Evolutionary conservation across 1,139 yeast species (phyloP).

Genomic region (Arxiozyma heterogenica): DNA sequence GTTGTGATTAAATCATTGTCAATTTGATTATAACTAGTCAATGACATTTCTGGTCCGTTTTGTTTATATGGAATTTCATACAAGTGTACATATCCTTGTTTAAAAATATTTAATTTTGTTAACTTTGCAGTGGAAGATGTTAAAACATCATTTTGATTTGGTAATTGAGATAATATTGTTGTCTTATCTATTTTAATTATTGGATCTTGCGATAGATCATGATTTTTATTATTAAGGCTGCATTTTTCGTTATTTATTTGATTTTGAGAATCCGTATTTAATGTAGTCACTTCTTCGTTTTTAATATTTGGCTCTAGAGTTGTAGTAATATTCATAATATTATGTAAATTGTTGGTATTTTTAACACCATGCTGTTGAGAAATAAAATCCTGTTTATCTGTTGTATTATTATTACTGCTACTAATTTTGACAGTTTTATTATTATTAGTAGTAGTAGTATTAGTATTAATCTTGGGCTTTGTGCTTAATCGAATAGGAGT

Average conservation of each 20-base stretch:
- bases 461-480: not conserved
- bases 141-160: not conserved
- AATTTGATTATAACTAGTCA: conserved; percentile 18
- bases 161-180: not conserved
- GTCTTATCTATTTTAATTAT: not conserved
- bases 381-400: no score
- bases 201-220: not conserved
- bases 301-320: not conserved
- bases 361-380: not conserved
- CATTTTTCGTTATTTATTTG: not conserved
- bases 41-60: conserved; percentile 22
- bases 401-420: not conserved
- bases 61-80: conserved; percentile 21
- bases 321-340: not conserved
- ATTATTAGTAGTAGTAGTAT: not conserved
- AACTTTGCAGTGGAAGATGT: not conserved
- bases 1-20: conserved; percentile 23
- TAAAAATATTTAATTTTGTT: conserved; percentile 10
- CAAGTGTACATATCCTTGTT: conserved; percentile 24
- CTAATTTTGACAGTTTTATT: not conserved
- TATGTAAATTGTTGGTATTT: not conserved
- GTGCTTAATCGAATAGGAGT: not conserved
- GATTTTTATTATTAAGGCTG: not conserved
- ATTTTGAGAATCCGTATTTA: not conserved
- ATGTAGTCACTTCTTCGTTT: not conserved